phyloP scores from a whole-genome alignment of 1,139 yeast genomes.

The Suhomyces anneliseae region DNA sequence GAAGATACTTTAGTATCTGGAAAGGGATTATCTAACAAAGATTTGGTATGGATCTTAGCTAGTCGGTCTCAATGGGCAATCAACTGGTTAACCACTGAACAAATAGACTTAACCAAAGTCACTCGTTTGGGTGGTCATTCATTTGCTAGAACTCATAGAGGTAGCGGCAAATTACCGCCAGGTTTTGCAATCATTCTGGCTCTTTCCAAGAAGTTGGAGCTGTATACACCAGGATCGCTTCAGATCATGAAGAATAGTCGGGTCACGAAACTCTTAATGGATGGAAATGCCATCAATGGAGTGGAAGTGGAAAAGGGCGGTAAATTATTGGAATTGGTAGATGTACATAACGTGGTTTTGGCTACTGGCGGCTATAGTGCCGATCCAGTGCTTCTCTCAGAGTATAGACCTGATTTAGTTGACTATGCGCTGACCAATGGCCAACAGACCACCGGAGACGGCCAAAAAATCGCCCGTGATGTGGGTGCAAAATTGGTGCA shows the following conservation, averaged over 20 bases:
- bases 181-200: conserved; percentile 37
- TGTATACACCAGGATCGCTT: conserved; percentile 16
- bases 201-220: conserved; percentile 22
- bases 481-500: conserved; percentile 33
- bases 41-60: conserved; percentile 28
- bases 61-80: conserved; percentile 30
- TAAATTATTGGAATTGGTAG: conserved; percentile 9
- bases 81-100: conserved; percentile 30
- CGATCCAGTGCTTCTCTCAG: conserved; percentile 26
- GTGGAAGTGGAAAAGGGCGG: conserved; percentile 20
- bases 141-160: conserved; percentile 39
- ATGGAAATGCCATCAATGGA: conserved; percentile 20
- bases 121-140: conserved; percentile 39
- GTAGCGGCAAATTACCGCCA: conserved; percentile 33
- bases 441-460: conserved; percentile 38
- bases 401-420: conserved; percentile 34
- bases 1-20: conserved; percentile 36
- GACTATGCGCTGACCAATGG: conserved; percentile 39
- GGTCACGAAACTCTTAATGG: conserved; percentile 19
- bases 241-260: conserved; percentile 22
- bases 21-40: conserved; percentile 24
- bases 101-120: conserved; percentile 31
- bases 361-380: conserved; percentile 46
- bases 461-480: conserved; percentile 33
- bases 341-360: conserved; percentile 23